Evolutionary conservation across 2,329 filamentous ascomycete species (phyloP), one percentile per base, ranked within the genome.

Genomic region (Triangularia verruculosa): DNA sequence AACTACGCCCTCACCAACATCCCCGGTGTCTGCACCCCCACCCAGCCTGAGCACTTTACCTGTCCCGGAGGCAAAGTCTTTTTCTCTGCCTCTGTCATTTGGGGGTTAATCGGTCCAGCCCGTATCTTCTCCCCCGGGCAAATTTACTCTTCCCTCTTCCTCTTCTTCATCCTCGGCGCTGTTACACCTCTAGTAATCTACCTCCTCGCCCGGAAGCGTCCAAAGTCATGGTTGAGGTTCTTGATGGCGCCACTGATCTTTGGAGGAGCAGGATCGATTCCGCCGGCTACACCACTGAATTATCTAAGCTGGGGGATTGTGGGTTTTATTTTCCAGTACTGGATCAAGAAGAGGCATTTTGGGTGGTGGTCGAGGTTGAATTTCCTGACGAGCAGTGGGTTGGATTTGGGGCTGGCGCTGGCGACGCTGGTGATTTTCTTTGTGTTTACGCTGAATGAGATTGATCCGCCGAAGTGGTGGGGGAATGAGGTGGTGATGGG

Each of bases 341-440:
- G 79, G 71, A 84, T 92, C 72, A 86, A 87, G 74, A 83, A 84
- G 70, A 80, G 82, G 13, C 82, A 85, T 73, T 86, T 86, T 66
- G 82, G 78, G 27, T 92, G 89, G 89, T 92, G 90, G 90, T 85
- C 84, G 74, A 82, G 87, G 25, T 84, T 90, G 72, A 92, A 91
- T 77, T 92, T 90, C 70, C 76, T 92, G 65, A 88, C 89, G 0
- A 88, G 87, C 12, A 89, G 88, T 0, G 89, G 85, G 0, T 78
- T 92, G 56, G 89, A 92, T 68, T 79, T 90, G 12, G 89, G 89
- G 1, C 79, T 92, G 1, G 87, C 87, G 1, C 77, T 92, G 25
- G 82, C 80, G 17, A 91, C 89, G 1, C 80, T 92, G 52, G 75
- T 90, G 65, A 87, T 91, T 68, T 91, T 92, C 78, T 85, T 92